Percentiles rank a stretch among this genome's conserved stretches.
phyloP scores from a whole-genome alignment of 1,284 basidiomycete genomes.

The Pseudozyma tsukubaensis region DNA sequence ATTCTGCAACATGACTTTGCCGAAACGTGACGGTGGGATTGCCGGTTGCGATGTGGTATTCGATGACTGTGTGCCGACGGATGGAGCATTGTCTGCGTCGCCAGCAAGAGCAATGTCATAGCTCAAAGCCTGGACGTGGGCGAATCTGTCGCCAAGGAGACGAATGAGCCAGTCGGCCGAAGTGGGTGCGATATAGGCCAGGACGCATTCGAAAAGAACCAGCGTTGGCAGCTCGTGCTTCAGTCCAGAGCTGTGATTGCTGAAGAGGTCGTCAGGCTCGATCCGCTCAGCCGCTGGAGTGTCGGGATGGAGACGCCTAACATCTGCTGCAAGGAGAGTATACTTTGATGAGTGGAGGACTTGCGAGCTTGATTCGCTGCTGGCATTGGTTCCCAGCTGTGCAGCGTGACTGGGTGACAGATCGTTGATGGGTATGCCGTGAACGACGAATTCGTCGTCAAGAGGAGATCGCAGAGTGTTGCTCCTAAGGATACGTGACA shows the following conservation, averaged over 20 bases:
- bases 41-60: neutral
- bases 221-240: slow-evolving; percentile 50
- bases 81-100: slow-evolving; percentile 12
- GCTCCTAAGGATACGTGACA: slow-evolving; percentile 81
- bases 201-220: slow-evolving; percentile 66
- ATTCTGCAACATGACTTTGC: slow-evolving; percentile 67
- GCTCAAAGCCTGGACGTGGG: slow-evolving; percentile 36
- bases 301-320: slow-evolving; percentile 28
- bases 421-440: slow-evolving; percentile 10
- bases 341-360: slow-evolving; percentile 30
- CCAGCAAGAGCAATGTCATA: slow-evolving; percentile 66
- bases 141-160: slow-evolving; percentile 26
- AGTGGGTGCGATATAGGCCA: slow-evolving; percentile 58
- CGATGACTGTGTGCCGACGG: neutral
- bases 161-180: slow-evolving; percentile 48
- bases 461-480: slow-evolving; percentile 71
- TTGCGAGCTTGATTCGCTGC: neutral
- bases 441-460: slow-evolving; percentile 8
- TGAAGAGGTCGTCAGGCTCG: slow-evolving; percentile 23
- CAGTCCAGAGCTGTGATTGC: slow-evolving; percentile 15
- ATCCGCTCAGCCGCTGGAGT: slow-evolving; percentile 5
- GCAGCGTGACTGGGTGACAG: neutral
- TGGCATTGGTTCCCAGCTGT: neutral
- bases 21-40: slow-evolving; percentile 47
- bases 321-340: slow-evolving; percentile 37